These are phyloP conservation scores for Monosporascus sp. DNA, from an alignment of 2,329 filamentous ascomycete genomes.

Conservation along the genomic window DNA sequence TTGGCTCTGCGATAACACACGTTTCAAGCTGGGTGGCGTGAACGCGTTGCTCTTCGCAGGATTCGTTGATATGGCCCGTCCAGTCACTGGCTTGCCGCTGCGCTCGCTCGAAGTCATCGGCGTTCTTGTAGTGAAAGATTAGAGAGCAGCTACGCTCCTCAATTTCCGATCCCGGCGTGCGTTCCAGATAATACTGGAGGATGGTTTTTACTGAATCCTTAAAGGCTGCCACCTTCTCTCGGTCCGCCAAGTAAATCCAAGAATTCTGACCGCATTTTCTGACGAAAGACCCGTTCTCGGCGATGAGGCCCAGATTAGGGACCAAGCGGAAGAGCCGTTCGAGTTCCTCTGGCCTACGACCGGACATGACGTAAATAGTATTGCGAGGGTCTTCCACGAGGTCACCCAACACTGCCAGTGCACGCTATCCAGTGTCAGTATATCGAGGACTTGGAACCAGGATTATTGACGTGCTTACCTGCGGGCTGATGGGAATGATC, in stretches of 20 bases:
- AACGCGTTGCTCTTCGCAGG: slow-evolving; percentile 76
- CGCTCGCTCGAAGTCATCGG: slow-evolving; percentile 70
- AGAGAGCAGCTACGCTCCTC: slow-evolving; percentile 90
- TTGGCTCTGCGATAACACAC: slow-evolving; percentile 76
- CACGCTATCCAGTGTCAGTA: slow-evolving; percentile 48
- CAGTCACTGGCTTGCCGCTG: slow-evolving; percentile 81
- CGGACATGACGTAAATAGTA: slow-evolving; percentile 89
- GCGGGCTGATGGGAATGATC: slow-evolving; percentile 80
- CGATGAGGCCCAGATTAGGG: slow-evolving; percentile 79
- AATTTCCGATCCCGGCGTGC: slow-evolving; percentile 80
- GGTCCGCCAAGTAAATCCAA: slow-evolving; percentile 76
- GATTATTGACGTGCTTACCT: slow-evolving; percentile 28
- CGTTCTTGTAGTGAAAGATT: slow-evolving; percentile 83
- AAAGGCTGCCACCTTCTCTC: slow-evolving; percentile 66
- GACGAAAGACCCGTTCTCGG: slow-evolving; percentile 91
- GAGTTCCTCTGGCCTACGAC: slow-evolving; percentile 79
- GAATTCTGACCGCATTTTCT: slow-evolving; percentile 61
- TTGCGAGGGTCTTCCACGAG: slow-evolving; percentile 75
- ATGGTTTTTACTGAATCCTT: slow-evolving; percentile 79
- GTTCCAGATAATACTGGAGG: slow-evolving; percentile 82
- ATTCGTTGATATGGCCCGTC: slow-evolving; percentile 91
- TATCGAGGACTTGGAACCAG: background rate
- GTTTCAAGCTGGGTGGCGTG: slow-evolving; percentile 78
- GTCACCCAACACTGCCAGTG: slow-evolving; percentile 76
- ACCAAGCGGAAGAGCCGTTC: slow-evolving; percentile 81